Base-by-base conservation (phyloP, 768 basidiomycete species). In the Hericium alpestre region DNA sequence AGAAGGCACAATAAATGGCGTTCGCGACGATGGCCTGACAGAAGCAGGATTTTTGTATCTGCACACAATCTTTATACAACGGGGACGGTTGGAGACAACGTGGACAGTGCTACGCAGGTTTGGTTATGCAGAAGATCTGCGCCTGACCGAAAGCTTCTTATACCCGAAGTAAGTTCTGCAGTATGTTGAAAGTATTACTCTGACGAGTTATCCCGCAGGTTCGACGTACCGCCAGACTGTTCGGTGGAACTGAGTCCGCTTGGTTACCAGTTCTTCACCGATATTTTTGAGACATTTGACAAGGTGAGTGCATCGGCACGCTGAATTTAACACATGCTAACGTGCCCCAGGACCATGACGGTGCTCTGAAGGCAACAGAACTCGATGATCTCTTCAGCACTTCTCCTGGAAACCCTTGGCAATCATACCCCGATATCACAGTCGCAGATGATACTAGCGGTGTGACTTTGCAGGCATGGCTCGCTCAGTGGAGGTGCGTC, bases 201-300 rank as follows among this genome's bases (percentile, higher is more conserved):
- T 60, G 38, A 59, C 52, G 51, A 41, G 57, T 50, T 4, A 32
- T 22, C 8, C 49, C 38, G 16, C 62, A 95, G 93, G 68, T 93
- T 95, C 63, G 95, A 99, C 56, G 92, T 98, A 3, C 87, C 93
- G 0, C 72, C 81, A 54, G 95, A 97, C 67, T 96, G 93, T 69
- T 93, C 93, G 0, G 94, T 96, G 5, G 95, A 99, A 74, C 76
- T 98, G 46, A 90, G 87, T 64, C 93, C 87, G n/a, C 73, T 86
- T 20, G 95, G 95, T 3, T 94, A 97, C 70, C 88, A 95, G 64
- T 99, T 98, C 74, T 87, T 98, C 65, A 97, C 95, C 0, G 94
- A 96, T 59, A 83, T 95, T 39, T 99, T 98, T 66, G 90, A 96
- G 71, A 85, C 84, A 4, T 95, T 90, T 68, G 95, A 99, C 74